Evolutionary conservation across 176 grass and related monocot species (phyloP), one percentile per base, ranked within the genome.

Genomic region (Bolboschoenus planiculmis): DNA sequence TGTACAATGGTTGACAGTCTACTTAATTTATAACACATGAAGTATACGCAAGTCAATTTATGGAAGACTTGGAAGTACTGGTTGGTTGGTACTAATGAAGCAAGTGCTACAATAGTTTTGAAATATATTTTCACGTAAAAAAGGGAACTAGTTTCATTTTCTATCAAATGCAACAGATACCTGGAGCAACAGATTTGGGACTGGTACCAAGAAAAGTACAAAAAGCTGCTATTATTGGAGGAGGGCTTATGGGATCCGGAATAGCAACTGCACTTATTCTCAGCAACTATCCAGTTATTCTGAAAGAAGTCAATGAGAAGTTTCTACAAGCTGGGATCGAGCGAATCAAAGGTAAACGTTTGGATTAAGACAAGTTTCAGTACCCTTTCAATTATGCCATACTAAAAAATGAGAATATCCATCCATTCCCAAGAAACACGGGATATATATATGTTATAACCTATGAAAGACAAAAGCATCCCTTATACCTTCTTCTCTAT

Each of bases 221-320:
- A 7, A 93, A 90, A 79, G 89, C 91, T 31, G 96, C 90, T 74
- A 95, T 98, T 84, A 56, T 98, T 84, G 92, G 96, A 75, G 92
- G 96, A 47, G 90, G 92, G 55, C 89, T 93, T 59, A 95, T 95
- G 89, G 92, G 92, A 79, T 98, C 96, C 70, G 92, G 92, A 90
- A 98, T 98, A 88, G 96, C 92, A 77, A 93, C 96, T 0, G 92
- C 82, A 64, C 84, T 98, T 89, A 85, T 98, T 83, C 80, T 98
- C 47, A 95, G 87, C 75, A 91, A 91, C 84, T 98, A 95, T 88
- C 87, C 89, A 55, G 92, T 98, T 47, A 35, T 95, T 56, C 82
- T 98, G 43, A 98, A 98, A 93, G 90, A 98, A 95, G 90, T 93
- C 87, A 92, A 95, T 40, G 90, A 91, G 66, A 91, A 95, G 9